phyloP scores from a whole-genome alignment of 495 filamentous ascomycete species.

The Aspergillus affinis region DNA sequence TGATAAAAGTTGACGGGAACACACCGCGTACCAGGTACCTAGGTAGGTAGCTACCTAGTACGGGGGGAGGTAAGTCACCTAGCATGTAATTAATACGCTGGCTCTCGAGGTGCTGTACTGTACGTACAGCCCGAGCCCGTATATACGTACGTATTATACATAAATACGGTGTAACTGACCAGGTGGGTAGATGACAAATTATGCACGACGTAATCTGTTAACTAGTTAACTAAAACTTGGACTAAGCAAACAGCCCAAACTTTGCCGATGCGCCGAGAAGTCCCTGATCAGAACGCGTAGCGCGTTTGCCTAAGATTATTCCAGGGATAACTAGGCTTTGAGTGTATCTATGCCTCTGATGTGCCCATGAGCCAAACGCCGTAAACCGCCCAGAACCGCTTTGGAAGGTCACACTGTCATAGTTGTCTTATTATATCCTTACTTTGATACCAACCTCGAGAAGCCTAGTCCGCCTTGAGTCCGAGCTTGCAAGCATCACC shows the following conservation, averaged over 20 bases:
- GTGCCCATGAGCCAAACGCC: background rate
- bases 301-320: background rate
- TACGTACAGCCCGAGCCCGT: too few relatives aligned
- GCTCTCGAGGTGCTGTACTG: too few relatives aligned
- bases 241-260: background rate
- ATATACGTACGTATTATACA: too few relatives aligned
- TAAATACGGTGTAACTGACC: too few relatives aligned
- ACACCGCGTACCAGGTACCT: too few relatives aligned
- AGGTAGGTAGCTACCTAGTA: too few relatives aligned
- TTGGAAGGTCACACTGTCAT: background rate
- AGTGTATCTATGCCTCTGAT: background rate
- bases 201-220: background rate
- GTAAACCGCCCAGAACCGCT: background rate
- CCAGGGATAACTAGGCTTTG: background rate
- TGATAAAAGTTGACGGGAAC: too few relatives aligned
- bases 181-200: too few relatives aligned
- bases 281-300: background rate
- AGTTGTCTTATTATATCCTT: background rate
- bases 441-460: background rate
- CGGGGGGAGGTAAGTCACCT: too few relatives aligned
- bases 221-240: background rate
- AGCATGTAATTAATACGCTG: too few relatives aligned
- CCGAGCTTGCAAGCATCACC: conserved; percentile 1
- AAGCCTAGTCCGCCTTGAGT: background rate
- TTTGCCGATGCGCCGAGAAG: background rate